Conservation (phyloP, 441 rosid genomes). For the Mallotus japonicus region DNA sequence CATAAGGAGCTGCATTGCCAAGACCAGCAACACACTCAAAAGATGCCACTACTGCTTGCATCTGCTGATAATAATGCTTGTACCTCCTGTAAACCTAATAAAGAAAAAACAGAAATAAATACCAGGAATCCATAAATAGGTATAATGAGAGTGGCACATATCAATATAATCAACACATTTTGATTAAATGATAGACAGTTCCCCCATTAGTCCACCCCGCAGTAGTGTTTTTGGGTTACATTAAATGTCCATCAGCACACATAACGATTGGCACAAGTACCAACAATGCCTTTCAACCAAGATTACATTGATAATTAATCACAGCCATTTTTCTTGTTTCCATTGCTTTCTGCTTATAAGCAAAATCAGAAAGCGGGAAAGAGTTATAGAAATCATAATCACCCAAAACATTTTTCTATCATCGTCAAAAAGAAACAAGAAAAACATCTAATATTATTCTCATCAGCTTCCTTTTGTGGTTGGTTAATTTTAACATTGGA, state of each 20-base stretch:
- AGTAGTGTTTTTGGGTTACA: neutral
- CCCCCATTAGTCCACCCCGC: neutral
- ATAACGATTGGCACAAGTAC: neutral
- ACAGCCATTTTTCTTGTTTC: neutral
- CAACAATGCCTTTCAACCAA: neutral
- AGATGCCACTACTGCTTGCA: constrained; percentile 68
- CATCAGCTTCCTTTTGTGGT: neutral
- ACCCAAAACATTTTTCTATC: neutral
- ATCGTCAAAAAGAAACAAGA: neutral
- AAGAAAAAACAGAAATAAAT: neutral
- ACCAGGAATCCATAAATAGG: neutral
- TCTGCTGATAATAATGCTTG: constrained; percentile 75
- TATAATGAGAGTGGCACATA: neutral
- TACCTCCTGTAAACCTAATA: constrained; percentile 70
- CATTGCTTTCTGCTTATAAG: neutral
- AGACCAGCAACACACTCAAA: constrained; percentile 81
- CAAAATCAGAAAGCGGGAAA: neutral
- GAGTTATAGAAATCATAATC: neutral
- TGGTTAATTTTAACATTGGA: neutral
- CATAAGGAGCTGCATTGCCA: constrained; percentile 78
- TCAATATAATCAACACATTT: neutral
- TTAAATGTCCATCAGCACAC: neutral
- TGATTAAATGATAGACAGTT: neutral
- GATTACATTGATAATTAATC: neutral
- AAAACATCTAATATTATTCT: neutral